Conservation (phyloP, 2,329 filamentous ascomycete genomes). For the Aspergillus melleus region DNA sequence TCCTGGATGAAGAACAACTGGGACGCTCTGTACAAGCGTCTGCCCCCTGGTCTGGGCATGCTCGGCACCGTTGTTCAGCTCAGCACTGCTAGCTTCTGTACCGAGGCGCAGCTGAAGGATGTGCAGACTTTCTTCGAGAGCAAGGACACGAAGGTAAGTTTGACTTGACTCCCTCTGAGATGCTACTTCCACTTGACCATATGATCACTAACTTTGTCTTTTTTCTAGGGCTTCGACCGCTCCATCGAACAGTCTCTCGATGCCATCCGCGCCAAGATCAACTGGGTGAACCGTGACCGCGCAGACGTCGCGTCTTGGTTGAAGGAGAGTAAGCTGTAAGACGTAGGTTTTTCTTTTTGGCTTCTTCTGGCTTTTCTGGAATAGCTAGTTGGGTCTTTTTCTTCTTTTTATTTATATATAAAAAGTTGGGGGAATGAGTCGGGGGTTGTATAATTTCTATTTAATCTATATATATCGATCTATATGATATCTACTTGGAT, state of each 20-base stretch:
- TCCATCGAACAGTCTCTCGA: conserved; percentile 88
- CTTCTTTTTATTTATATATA: background rate
- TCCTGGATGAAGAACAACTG: conserved; percentile 83
- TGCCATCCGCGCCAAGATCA: conserved; percentile 77
- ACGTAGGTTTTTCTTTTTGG: background rate
- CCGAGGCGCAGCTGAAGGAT: conserved; percentile 69
- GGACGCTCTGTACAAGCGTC: conserved; percentile 76
- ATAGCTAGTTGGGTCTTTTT: background rate
- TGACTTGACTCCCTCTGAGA: too few relatives aligned
- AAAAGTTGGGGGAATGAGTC: background rate
- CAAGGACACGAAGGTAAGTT: conserved; percentile 76
- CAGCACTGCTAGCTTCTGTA: conserved; percentile 78
- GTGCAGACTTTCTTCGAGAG: conserved; percentile 78
- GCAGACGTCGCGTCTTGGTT: conserved; percentile 75
- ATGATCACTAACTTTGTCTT: conserved; percentile 11
- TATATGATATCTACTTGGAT: background rate
- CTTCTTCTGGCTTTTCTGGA: background rate
- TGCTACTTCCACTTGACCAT: too few relatives aligned
- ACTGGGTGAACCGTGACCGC: conserved; percentile 75
- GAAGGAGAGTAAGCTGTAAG: conserved; percentile 45
- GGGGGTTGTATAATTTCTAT: background rate
- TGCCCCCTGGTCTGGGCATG: conserved; percentile 85
- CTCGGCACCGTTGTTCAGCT: conserved; percentile 81
- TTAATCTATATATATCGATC: background rate
- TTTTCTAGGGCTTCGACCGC: conserved; percentile 69